Conservation (phyloP, 2,329 filamentous ascomycete species). For the Nakataea oryzae region DNA sequence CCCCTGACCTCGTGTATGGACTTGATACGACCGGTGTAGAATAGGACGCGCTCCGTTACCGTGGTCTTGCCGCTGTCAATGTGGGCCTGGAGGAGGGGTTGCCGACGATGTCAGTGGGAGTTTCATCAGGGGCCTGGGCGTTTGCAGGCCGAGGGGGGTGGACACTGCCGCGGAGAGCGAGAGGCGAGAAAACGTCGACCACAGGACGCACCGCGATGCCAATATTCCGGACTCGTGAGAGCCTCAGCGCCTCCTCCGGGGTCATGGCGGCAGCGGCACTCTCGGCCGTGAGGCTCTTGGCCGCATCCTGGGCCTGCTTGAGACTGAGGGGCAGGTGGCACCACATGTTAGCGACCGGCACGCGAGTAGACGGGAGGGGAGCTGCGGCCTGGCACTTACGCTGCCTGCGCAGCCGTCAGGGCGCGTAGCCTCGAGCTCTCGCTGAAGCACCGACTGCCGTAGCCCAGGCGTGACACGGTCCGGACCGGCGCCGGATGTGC, state of each 20-base stretch:
- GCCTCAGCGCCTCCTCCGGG: constrained; percentile 64
- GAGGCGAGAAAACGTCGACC: background rate
- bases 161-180: background rate
- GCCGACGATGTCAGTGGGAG: background rate
- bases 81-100: constrained; percentile 55
- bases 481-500: constrained; percentile 14
- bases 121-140: background rate
- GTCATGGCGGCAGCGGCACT: constrained; percentile 69
- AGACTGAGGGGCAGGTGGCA: constrained; percentile 20
- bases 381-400: constrained; percentile 19
- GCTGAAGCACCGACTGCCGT: constrained; percentile 27
- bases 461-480: constrained; percentile 8
- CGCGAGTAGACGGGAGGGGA: background rate
- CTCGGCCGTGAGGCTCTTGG: constrained; percentile 40
- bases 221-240: constrained; percentile 85
- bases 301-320: constrained; percentile 42
- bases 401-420: constrained; percentile 23
- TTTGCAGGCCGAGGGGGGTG: background rate
- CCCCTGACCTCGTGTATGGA: constrained; percentile 94
- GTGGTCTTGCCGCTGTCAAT: constrained; percentile 99
- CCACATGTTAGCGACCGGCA: background rate
- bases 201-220: constrained; percentile 71
- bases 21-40: constrained; percentile 95
- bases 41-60: constrained; percentile 89
- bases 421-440: constrained; percentile 22